Evolutionary conservation across 805 yeast species (phyloP).

Genomic region (Naumovozyma dairenensis): DNA sequence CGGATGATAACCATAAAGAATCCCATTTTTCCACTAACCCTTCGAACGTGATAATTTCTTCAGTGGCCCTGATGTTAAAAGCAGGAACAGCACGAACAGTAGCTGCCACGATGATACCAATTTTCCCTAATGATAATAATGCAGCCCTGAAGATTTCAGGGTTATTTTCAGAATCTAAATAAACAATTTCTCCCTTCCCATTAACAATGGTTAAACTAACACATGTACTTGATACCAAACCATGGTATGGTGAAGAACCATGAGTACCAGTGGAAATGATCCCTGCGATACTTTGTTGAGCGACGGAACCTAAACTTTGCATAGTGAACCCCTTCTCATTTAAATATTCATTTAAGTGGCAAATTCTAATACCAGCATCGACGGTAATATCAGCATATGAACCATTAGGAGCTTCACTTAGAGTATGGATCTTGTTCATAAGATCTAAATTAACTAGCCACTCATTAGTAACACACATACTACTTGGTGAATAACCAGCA

Average conservation of each 20-base stretch:
- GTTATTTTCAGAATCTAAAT: slow-evolving; percentile 41
- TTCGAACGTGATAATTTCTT: slow-evolving; percentile 73
- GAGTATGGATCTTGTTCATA: slow-evolving; percentile 44
- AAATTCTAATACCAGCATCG: slow-evolving; percentile 85
- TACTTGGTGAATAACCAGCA: slow-evolving; percentile 92
- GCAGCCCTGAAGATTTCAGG: slow-evolving; percentile 72
- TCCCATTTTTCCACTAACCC: slow-evolving; percentile 67
- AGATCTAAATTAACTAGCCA: slow-evolving; percentile 85
- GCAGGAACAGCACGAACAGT: slow-evolving; percentile 78
- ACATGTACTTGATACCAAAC: slow-evolving; percentile 77
- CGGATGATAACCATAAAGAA: slow-evolving; percentile 77
- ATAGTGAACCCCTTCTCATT: slow-evolving; percentile 61
- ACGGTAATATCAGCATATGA: slow-evolving; percentile 81
- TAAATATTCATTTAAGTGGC: slow-evolving; percentile 59
- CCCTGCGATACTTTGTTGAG: slow-evolving; percentile 93
- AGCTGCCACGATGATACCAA: slow-evolving; percentile 80
- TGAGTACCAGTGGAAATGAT: slow-evolving; percentile 94
- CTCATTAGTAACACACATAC: slow-evolving; percentile 74
- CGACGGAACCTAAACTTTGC: slow-evolving; percentile 87
- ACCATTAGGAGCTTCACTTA: slow-evolving; percentile 43
- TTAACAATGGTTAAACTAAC: slow-evolving; percentile 69
- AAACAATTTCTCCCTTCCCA: slow-evolving; percentile 62
- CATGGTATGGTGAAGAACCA: slow-evolving; percentile 90
- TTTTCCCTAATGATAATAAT: slow-evolving; percentile 75
- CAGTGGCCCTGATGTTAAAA: slow-evolving; percentile 69